phyloP scores from a whole-genome alignment of 2,329 filamentous ascomycete genomes.

The Clonostachys rosea region DNA sequence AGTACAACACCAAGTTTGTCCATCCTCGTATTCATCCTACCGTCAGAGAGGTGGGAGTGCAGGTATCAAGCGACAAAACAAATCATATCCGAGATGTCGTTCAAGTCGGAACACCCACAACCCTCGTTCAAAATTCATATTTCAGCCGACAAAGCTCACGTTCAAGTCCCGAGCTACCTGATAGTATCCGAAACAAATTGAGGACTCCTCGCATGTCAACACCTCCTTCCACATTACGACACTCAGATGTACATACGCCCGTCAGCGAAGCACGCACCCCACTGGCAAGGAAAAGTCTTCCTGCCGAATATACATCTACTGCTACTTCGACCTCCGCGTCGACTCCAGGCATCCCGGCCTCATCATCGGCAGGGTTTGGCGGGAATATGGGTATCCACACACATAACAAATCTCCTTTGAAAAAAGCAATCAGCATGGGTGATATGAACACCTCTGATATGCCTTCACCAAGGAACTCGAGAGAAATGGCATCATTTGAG shows the following conservation, averaged over 20 bases:
- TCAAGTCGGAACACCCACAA: conserved; percentile 47
- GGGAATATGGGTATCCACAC: conserved; percentile 77
- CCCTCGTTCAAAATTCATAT: conserved; percentile 70
- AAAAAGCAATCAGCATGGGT: conserved; percentile 66
- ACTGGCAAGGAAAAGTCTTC: conserved; percentile 23
- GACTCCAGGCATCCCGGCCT: not conserved
- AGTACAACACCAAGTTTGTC: conserved; percentile 95
- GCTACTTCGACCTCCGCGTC: conserved; percentile 12
- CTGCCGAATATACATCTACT: conserved; percentile 19
- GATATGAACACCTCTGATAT: conserved; percentile 40
- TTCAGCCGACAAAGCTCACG: conserved; percentile 78
- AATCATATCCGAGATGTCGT: conserved; percentile 37
- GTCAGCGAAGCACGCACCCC: conserved; percentile 9
- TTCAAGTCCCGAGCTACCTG: conserved; percentile 58
- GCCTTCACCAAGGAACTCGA: conserved; percentile 50
- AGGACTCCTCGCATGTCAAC: conserved; percentile 37
- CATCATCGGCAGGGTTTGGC: conserved; percentile 38
- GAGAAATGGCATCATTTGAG: conserved; percentile 57
- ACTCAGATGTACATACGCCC: conserved; percentile 26
- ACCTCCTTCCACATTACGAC: conserved; percentile 23
- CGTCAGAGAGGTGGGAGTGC: conserved; percentile 74
- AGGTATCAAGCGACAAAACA: conserved; percentile 54
- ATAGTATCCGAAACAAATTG: conserved; percentile 25
- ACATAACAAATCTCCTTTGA: conserved; percentile 77
- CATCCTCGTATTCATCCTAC: conserved; percentile 82